Conservation (phyloP, 1,284 basidiomycete species). For the Fomitiporia mediterranea region DNA sequence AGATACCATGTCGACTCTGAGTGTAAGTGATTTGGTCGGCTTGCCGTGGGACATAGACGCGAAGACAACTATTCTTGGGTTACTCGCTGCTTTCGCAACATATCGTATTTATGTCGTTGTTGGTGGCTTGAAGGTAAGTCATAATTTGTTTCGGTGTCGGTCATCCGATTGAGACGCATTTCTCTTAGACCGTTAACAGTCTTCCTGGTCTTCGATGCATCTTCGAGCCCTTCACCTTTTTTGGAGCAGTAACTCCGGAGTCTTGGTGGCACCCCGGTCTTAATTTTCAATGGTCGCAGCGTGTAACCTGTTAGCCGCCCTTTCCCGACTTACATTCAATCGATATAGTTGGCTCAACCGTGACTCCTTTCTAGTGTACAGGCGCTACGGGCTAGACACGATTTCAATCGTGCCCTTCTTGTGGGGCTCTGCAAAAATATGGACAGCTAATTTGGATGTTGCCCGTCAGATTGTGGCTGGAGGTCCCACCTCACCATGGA, state of each 20-base stretch:
- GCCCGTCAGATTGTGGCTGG: conserved; percentile 40
- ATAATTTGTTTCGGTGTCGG: not conserved
- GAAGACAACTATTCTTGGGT: conserved; percentile 2
- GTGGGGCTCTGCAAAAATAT: conserved; percentile 34
- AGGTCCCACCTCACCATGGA: conserved; percentile 37
- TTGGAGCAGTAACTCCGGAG: conserved; percentile 36
- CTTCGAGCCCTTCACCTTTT: conserved; percentile 35
- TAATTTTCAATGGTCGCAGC: conserved; percentile 36
- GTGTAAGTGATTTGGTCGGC: not conserved
- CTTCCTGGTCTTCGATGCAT: conserved; percentile 13
- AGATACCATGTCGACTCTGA: not conserved
- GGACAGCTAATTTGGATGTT: conserved; percentile 46
- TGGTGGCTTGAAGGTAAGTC: conserved; percentile 1
- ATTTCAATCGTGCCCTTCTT: conserved; percentile 44
- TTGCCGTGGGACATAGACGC: not conserved
- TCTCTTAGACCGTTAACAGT: not conserved
- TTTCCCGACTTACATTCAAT: conserved; percentile 3
- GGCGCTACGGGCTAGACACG: conserved; percentile 34
- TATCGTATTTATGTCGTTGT: not conserved
- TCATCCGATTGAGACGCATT: not conserved
- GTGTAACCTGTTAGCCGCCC: conserved; percentile 28
- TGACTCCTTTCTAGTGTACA: conserved; percentile 34
- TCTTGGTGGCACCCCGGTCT: conserved; percentile 42
- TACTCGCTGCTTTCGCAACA: not conserved
- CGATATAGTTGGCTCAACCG: not conserved